phyloP scores from a whole-genome alignment of 2,329 filamentous ascomycete genomes.

The Massarina eburnea region DNA sequence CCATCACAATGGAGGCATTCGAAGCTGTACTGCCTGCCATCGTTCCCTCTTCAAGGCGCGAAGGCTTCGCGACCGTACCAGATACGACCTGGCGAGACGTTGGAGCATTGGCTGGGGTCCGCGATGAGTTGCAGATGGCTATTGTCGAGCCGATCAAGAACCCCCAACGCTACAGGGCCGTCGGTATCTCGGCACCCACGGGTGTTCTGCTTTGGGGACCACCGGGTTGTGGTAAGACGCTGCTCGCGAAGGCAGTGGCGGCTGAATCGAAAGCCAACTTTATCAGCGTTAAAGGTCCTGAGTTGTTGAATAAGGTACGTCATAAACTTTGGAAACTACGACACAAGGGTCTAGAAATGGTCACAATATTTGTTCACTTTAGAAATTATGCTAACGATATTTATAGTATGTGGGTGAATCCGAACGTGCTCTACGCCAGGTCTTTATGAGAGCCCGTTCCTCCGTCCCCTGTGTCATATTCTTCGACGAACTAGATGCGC shows the following conservation, averaged over 20 bases:
- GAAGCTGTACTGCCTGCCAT: conserved; percentile 72
- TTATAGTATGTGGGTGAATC: conserved; percentile 83
- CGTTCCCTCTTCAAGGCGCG: conserved; percentile 79
- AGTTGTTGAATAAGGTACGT: conserved; percentile 80
- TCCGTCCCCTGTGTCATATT: conserved; percentile 93
- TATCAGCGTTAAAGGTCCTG: conserved; percentile 95
- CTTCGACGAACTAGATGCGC: conserved; percentile 94
- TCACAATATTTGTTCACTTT: neutral
- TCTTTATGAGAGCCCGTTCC: conserved; percentile 84
- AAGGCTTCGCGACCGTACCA: conserved; percentile 93
- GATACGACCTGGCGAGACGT: conserved; percentile 93
- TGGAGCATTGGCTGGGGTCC: conserved; percentile 77
- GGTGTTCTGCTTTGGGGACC: conserved; percentile 96
- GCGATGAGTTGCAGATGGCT: conserved; percentile 77
- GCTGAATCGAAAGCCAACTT: conserved; percentile 97
- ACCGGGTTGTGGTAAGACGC: conserved; percentile 93
- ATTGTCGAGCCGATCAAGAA: conserved; percentile 88
- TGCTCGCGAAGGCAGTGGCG: conserved; percentile 93
- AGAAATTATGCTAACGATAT: conserved; percentile 6
- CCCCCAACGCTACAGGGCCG: conserved; percentile 72
- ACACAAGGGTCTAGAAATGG: neutral
- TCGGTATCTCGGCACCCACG: conserved; percentile 78
- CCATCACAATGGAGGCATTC: conserved; percentile 70
- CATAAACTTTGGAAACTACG: neutral
- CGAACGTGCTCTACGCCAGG: conserved; percentile 86